Evolutionary conservation across 257 asterid species (phyloP).

Genomic region (Lithospermum erythrorhizon): DNA sequence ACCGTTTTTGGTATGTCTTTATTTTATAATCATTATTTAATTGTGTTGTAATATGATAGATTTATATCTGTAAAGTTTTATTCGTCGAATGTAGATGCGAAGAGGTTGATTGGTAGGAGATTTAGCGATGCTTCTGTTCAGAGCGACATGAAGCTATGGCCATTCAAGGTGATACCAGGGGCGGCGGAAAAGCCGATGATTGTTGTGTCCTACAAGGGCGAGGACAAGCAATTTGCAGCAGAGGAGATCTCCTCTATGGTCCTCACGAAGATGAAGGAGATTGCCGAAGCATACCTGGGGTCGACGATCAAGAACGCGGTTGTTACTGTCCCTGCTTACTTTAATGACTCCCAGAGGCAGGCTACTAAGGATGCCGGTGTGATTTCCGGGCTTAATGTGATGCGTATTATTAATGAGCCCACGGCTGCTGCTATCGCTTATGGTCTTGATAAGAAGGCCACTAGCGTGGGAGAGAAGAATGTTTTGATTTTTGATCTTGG

Average conservation of each 20-base stretch:
- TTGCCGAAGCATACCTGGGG: background rate
- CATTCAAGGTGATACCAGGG: background rate
- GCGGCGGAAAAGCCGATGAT: background rate
- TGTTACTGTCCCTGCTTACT: background rate
- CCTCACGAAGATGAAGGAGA: background rate
- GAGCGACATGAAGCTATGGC: background rate
- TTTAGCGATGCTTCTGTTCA: background rate
- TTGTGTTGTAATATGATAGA: no score
- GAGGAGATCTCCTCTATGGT: background rate
- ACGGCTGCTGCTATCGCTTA: background rate
- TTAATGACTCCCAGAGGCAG: background rate
- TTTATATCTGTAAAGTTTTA: no score
- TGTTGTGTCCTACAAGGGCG: background rate
- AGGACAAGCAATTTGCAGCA: background rate
- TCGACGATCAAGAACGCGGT: background rate
- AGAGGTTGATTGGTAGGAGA: background rate
- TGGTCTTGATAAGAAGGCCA: background rate
- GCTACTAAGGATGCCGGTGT: background rate
- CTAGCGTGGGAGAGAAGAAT: background rate
- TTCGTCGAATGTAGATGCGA: background rate
- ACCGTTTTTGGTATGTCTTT: constrained; percentile 55
- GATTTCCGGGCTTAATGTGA: background rate
- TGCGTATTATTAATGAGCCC: background rate
- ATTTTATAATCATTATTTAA: no score
- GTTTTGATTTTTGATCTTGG: background rate